Conservation (phyloP, 495 filamentous ascomycete species). For the Xylaria flabelliformis region DNA sequence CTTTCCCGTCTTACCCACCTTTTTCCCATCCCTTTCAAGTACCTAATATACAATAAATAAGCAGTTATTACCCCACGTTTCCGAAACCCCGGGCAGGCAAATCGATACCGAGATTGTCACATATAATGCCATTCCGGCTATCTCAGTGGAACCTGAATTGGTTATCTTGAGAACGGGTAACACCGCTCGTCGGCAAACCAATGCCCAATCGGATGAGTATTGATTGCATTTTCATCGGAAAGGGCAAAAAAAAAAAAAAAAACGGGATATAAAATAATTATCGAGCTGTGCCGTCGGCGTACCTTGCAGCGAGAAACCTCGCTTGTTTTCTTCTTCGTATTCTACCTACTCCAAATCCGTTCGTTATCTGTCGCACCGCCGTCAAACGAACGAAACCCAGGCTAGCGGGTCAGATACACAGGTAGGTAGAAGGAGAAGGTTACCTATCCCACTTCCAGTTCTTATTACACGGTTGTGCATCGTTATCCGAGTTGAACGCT, state of each 20-base stretch:
- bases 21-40: not conserved
- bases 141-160: not conserved
- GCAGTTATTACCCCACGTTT: constrained; percentile 13
- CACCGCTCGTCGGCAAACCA: not conserved
- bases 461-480: not conserved
- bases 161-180: not conserved
- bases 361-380: not conserved
- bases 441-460: constrained; percentile 1
- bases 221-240: constrained; percentile 10
- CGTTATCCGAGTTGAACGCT: not conserved
- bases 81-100: not conserved
- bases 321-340: not conserved
- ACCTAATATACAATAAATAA: not conserved
- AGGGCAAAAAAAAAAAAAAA: not conserved
- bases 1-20: not conserved
- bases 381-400: constrained; percentile 6
- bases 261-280: not conserved
- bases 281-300: constrained; percentile 12
- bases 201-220: not conserved
- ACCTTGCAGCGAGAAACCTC: constrained; percentile 15
- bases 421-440: not conserved
- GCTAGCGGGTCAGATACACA: not conserved
- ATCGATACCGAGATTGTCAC: not conserved
- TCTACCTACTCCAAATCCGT: not conserved
- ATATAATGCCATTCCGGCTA: not conserved